These are phyloP conservation scores for Sporothrix phasma DNA, from an alignment of 2,329 filamentous ascomycete genomes.

Conservation along the genomic window DNA sequence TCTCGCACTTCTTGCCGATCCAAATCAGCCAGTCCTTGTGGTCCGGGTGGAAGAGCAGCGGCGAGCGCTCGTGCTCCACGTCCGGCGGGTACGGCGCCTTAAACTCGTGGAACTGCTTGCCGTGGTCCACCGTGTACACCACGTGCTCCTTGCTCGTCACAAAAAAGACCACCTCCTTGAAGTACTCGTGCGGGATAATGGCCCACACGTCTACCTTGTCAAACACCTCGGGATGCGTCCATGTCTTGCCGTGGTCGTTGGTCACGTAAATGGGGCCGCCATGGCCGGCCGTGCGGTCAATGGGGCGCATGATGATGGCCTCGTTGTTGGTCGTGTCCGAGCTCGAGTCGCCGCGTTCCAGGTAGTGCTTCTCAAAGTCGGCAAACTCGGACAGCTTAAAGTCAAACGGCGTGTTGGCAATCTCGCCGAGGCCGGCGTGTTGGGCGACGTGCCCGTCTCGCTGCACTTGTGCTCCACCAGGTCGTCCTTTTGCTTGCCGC, in stretches of 20 bases:
- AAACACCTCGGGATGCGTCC: conserved; percentile 54
- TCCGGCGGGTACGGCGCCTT: conserved; percentile 50
- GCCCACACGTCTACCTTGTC: conserved; percentile 57
- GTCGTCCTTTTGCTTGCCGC: conserved; percentile 57
- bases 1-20: conserved; percentile 64
- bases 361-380: conserved; percentile 54
- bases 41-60: conserved; percentile 72
- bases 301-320: conserved; percentile 50
- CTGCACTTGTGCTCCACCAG: conserved; percentile 67
- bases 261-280: conserved; percentile 60
- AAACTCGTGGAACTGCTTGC: conserved; percentile 63
- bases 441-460: conserved; percentile 42
- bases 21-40: conserved; percentile 87
- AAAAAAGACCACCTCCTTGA: conserved; percentile 81
- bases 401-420: conserved; percentile 46
- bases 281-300: conserved; percentile 37
- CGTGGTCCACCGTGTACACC: conserved; percentile 74
- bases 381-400: conserved; percentile 48
- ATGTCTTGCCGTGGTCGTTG: conserved; percentile 79
- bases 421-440: conserved; percentile 51
- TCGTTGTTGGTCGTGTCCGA: conserved; percentile 52
- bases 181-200: conserved; percentile 70
- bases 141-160: conserved; percentile 57
- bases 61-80: conserved; percentile 28
- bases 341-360: conserved; percentile 63